Percentiles rank a stretch among this genome's conserved stretches.
Conservation (phyloP, 768 basidiomycete species). For the Russula lepida region DNA sequence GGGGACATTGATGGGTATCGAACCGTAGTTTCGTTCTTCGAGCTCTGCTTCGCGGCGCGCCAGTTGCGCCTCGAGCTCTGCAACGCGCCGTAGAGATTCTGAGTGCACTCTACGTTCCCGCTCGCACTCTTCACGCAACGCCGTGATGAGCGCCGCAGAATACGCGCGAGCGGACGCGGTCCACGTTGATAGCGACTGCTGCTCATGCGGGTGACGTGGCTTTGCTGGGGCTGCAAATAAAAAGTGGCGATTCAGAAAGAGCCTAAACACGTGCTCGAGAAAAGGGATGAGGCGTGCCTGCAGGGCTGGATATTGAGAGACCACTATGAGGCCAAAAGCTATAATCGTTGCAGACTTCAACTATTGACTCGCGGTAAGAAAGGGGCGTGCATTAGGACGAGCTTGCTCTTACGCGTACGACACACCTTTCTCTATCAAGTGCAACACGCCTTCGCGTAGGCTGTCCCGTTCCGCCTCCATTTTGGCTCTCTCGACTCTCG, state of each 20-base stretch:
- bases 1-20: not conserved
- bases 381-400: not conserved
- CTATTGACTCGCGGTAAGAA: constrained; percentile 6
- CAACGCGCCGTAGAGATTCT: constrained; percentile 35
- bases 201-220: not conserved
- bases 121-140: constrained; percentile 37
- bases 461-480: constrained; percentile 45
- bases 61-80: constrained; percentile 43
- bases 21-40: constrained; percentile 25
- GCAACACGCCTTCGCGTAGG: constrained; percentile 43
- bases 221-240: not conserved
- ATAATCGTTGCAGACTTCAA: constrained; percentile 20
- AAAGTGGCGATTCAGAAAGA: not conserved
- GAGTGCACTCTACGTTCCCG: constrained; percentile 35
- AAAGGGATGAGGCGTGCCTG: not conserved
- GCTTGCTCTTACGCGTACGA: not conserved
- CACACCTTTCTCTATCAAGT: constrained; percentile 54
- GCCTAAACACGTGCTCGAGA: not conserved
- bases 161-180: constrained; percentile 29
- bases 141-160: constrained; percentile 37
- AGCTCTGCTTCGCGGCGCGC: constrained; percentile 52
- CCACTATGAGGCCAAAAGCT: constrained; percentile 19
- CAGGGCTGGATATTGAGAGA: constrained; percentile 3
- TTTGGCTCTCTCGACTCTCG: constrained; percentile 23
- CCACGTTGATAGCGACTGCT: constrained; percentile 23